These are phyloP conservation scores for Boletus huronensis DNA, from an alignment of 768 basidiomycete genomes.

Conservation along the genomic window DNA sequence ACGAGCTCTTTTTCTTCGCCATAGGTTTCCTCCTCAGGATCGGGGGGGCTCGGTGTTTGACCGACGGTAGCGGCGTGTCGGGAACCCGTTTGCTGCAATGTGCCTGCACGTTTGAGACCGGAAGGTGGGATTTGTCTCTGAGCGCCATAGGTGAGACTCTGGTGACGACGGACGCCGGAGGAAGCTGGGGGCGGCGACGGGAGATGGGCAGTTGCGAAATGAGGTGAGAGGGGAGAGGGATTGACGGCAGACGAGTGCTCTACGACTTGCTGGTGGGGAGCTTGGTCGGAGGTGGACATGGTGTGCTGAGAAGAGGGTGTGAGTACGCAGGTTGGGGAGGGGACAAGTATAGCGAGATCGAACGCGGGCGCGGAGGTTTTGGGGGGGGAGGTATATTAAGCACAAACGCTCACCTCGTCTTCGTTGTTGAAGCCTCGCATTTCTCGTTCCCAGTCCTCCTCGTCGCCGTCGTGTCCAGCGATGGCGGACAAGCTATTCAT, in stretches of 20 bases:
- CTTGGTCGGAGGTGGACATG: constrained; percentile 19
- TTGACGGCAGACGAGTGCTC: constrained; percentile 40
- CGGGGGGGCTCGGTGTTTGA: constrained; percentile 44
- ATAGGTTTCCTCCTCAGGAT: constrained; percentile 55
- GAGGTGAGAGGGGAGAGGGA: constrained; percentile 62
- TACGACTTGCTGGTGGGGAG: constrained; percentile 46
- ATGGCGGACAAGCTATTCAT: constrained; percentile 84
- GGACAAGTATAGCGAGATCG: background rate
- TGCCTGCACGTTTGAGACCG: constrained; percentile 73
- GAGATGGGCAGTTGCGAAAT: constrained; percentile 47
- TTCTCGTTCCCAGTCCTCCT: constrained; percentile 81
- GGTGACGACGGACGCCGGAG: constrained; percentile 73
- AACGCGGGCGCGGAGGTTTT: background rate
- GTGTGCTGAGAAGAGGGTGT: constrained; percentile 22
- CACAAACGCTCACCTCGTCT: constrained; percentile 53
- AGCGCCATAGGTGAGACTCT: constrained; percentile 72
- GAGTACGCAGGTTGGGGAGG: constrained; percentile 4
- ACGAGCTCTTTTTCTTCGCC: constrained; percentile 40
- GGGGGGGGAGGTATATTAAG: background rate
- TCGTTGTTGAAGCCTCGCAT: constrained; percentile 56
- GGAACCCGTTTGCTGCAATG: constrained; percentile 49
- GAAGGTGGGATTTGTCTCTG: constrained; percentile 48
- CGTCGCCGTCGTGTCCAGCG: constrained; percentile 82
- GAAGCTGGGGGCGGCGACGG: constrained; percentile 72
- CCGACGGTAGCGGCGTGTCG: constrained; percentile 28